These are phyloP conservation scores for Chenopodium quinoa DNA, from an alignment of 148 eudicot genomes.

Conservation along the genomic window DNA sequence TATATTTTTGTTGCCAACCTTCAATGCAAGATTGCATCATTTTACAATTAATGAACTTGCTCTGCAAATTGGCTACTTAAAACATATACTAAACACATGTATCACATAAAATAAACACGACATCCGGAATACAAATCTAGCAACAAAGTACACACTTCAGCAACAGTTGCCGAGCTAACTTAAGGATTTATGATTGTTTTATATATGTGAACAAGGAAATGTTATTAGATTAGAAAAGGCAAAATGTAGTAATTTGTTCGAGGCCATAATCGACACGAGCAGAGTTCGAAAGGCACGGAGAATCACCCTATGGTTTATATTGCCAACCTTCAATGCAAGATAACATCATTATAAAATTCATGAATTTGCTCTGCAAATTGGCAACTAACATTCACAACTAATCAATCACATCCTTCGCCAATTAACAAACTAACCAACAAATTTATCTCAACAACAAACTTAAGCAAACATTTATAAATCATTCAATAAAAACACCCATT, in stretches of 20 bases:
- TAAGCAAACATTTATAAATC: too few species aligned
- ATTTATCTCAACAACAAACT: too few species aligned
- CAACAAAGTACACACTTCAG: too few species aligned
- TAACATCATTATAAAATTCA: slow-evolving; percentile 1
- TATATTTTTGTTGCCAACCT: neutral
- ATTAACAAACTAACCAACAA: too few species aligned
- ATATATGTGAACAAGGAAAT: too few species aligned
- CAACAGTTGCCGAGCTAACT: too few species aligned
- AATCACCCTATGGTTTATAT: slow-evolving; percentile 6
- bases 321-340: slow-evolving; percentile 26
- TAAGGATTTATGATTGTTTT: too few species aligned
- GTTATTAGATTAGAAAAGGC: too few species aligned
- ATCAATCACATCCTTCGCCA: neutral
- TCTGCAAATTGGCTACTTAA: neutral
- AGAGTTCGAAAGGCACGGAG: slow-evolving; percentile 21
- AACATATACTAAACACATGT: neutral
- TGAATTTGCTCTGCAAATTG: slow-evolving; percentile 25
- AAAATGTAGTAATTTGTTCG: slow-evolving; percentile 12
- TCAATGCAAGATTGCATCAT: neutral
- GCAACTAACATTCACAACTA: neutral
- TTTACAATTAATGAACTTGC: neutral
- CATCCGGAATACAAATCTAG: too few species aligned
- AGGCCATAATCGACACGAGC: slow-evolving; percentile 15
- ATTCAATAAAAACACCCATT: too few species aligned
- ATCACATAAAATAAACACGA: neutral